Conservation (phyloP, 192 early-diverging fungal genomes). For the Mortierella alpina region DNA sequence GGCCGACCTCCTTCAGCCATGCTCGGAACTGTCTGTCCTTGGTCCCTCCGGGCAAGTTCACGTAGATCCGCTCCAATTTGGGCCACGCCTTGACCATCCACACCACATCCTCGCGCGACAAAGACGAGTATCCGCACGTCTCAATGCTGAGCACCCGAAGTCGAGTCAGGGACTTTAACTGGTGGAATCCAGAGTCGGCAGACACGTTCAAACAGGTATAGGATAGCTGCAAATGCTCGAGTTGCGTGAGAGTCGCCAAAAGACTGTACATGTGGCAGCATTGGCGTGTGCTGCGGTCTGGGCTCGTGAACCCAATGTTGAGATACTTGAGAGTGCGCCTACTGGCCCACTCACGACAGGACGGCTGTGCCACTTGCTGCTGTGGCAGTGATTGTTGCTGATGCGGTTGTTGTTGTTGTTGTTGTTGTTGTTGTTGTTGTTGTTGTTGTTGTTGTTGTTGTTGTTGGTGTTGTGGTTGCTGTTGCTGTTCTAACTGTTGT, state of each 20-base stretch:
- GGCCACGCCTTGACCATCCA: conserved; percentile 37
- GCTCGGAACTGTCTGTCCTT: conserved; percentile 7
- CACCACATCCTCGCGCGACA: conserved; percentile 6
- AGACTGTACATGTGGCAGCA: conserved; percentile 12
- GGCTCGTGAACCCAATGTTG: conserved; percentile 27
- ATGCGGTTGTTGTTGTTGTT: background rate
- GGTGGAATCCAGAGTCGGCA: conserved; percentile 1
- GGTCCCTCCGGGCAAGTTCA: conserved; percentile 14
- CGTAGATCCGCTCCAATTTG: conserved; percentile 10
- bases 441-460: background rate
- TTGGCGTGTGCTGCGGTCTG: conserved; percentile 7
- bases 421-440: background rate
- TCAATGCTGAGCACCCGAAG: conserved; percentile 26
- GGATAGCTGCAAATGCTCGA: conserved; percentile 24
- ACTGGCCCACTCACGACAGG: conserved; percentile 3
- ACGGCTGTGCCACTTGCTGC: background rate
- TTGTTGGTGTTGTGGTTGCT: background rate
- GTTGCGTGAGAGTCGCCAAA: conserved; percentile 17
- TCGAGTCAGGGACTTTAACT: background rate
- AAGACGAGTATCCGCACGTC: conserved; percentile 17
- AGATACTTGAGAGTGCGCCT: conserved; percentile 11
- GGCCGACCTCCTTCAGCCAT: conserved; percentile 15
- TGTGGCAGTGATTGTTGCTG: background rate
- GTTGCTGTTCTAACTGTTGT: conserved; percentile 1
- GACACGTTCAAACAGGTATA: conserved; percentile 27